Percentiles rank a stretch among this genome's conserved stretches.
phyloP scores from a whole-genome alignment of 139 green algal genomes.

The Pleodorina starrii region DNA sequence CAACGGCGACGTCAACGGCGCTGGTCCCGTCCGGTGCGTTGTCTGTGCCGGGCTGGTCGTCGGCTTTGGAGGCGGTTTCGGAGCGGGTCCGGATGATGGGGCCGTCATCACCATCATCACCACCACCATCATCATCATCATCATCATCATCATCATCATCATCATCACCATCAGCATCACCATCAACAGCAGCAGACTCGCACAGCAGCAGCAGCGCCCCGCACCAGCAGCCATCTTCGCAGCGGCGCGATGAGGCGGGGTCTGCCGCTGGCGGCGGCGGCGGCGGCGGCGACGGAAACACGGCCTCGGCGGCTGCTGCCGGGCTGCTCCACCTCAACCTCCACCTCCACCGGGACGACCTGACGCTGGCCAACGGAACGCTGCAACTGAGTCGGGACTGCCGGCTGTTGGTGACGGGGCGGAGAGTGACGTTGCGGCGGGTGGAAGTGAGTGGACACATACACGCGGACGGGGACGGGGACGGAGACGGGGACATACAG shows the following conservation, averaged over 20 bases:
- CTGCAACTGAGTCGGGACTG: slow-evolving; percentile 17
- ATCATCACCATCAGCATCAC: too few species aligned
- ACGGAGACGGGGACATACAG: too few species aligned
- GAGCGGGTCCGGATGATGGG: background rate
- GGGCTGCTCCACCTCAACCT: background rate
- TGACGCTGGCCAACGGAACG: slow-evolving; percentile 25
- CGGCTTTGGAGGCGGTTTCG: background rate
- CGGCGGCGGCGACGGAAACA: background rate
- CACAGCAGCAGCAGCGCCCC: too few species aligned
- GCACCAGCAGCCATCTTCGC: too few species aligned
- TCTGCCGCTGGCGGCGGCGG: too few species aligned
- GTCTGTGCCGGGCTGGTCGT: background rate
- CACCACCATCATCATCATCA: too few species aligned
- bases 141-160: too few species aligned
- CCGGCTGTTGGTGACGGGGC: slow-evolving; percentile 25
- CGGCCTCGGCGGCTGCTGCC: background rate
- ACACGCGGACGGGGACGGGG: too few species aligned
- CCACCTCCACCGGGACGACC: slow-evolving; percentile 1
- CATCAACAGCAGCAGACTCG: too few species aligned
- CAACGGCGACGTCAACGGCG: background rate
- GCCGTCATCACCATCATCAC: too few species aligned
- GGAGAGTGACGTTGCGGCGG: slow-evolving; percentile 11
- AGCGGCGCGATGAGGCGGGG: too few species aligned
- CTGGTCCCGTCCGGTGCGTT: background rate
- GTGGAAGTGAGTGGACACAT: slow-evolving; percentile 33